Conservation (phyloP, 495 filamentous ascomycete species). For the Neurospora sp. region DNA sequence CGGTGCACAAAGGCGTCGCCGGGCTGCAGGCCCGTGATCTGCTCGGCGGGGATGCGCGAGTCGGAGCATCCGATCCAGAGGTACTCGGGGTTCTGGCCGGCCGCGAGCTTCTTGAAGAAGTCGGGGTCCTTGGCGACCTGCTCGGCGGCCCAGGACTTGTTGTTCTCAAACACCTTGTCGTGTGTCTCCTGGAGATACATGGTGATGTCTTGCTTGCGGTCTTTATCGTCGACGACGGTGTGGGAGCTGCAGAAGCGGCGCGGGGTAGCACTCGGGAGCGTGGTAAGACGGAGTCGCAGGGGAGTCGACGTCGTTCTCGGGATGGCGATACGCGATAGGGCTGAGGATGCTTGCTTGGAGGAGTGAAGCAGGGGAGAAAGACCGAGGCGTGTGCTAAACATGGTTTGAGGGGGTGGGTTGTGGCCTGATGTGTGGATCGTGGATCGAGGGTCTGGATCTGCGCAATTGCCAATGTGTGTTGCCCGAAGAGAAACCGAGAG, state of each 20-base stretch:
- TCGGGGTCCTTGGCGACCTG: conserved; percentile 40
- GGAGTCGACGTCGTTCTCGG: neutral
- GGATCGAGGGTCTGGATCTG: neutral
- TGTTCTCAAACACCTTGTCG: conserved; percentile 45
- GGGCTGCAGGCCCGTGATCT: conserved; percentile 47
- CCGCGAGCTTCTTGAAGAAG: conserved; percentile 43
- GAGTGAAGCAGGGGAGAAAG: neutral
- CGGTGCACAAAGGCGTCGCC: conserved; percentile 54
- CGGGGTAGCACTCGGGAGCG: neutral
- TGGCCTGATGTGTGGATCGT: neutral
- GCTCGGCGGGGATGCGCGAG: conserved; percentile 51
- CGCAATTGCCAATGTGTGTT: neutral
- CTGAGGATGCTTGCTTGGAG: neutral
- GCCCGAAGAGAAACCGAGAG: neutral
- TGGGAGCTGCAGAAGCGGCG: neutral
- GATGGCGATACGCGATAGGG: neutral
- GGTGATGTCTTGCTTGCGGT: conserved; percentile 25
- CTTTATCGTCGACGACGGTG: neutral
- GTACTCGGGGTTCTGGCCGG: conserved; percentile 47
- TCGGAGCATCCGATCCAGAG: conserved; percentile 59
- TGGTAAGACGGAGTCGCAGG: neutral
- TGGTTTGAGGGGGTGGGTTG: neutral
- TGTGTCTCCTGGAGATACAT: conserved; percentile 37
- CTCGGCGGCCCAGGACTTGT: conserved; percentile 44
- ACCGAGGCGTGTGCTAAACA: neutral